Conservation (phyloP, 1,284 basidiomycete genomes). For the Neotropicomus parvogracilis region DNA sequence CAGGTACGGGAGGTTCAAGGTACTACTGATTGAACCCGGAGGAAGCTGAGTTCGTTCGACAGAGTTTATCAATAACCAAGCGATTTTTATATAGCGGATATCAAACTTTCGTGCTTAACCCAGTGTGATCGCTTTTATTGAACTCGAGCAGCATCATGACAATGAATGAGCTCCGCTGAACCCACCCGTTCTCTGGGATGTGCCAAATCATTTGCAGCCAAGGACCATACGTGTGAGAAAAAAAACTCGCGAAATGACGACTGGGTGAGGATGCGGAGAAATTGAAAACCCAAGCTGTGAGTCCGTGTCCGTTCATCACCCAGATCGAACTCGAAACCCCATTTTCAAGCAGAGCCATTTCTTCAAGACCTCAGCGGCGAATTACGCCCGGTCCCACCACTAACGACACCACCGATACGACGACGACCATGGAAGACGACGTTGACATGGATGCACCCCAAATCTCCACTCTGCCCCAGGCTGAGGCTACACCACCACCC, state of each 20-base stretch:
- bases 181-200: too few relatives aligned
- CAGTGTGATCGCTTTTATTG: too few relatives aligned
- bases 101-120: too few relatives aligned
- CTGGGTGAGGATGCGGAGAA: conserved; percentile 1
- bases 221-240: conserved; percentile 17
- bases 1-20: too few relatives aligned
- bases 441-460: conserved; percentile 74
- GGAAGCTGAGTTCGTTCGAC: too few relatives aligned
- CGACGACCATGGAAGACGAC: conserved; percentile 43
- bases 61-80: too few relatives aligned
- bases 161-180: too few relatives aligned
- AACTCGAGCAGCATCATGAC: too few relatives aligned
- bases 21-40: too few relatives aligned
- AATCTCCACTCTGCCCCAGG: conserved; percentile 68
- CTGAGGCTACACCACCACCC: conserved; percentile 63
- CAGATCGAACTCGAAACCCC: neutral
- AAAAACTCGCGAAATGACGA: conserved; percentile 3
- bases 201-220: too few relatives aligned
- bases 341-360: neutral
- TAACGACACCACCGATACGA: neutral
- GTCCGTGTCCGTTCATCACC: neutral
- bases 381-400: neutral
- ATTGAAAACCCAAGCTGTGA: neutral
- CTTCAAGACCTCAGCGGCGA: neutral
- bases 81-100: too few relatives aligned